These are phyloP conservation scores for Xanthoconium stramineum DNA, from an alignment of 768 basidiomycete species.

Conservation along the genomic window DNA sequence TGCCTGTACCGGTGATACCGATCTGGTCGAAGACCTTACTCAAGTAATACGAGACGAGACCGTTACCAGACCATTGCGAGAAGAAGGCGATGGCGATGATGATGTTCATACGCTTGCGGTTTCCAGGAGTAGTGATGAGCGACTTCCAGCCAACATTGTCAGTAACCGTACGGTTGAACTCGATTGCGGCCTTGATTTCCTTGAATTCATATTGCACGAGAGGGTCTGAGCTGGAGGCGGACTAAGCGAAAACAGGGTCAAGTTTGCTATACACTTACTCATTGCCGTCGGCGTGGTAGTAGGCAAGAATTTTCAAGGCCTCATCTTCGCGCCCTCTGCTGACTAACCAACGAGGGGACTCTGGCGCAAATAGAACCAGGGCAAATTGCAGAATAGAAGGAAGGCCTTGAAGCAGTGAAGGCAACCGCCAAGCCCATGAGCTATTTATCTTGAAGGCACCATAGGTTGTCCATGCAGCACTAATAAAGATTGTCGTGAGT, in stretches of 20 bases:
- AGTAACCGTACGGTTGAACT: slow-evolving; percentile 59
- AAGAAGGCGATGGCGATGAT: slow-evolving; percentile 79
- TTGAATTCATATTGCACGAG: slow-evolving; percentile 72
- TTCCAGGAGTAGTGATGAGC: slow-evolving; percentile 63
- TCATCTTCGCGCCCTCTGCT: slow-evolving; percentile 68
- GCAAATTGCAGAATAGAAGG: slow-evolving; percentile 66
- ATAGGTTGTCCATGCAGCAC: slow-evolving; percentile 83
- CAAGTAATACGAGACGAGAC: slow-evolving; percentile 82
- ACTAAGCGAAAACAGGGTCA: not conserved
- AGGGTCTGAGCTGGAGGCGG: slow-evolving; percentile 46
- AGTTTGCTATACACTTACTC: slow-evolving; percentile 33
- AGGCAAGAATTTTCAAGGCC: slow-evolving; percentile 68
- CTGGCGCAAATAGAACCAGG: slow-evolving; percentile 69
- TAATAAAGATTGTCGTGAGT: slow-evolving; percentile 15
- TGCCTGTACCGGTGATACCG: slow-evolving; percentile 58
- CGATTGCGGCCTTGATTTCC: slow-evolving; percentile 77
- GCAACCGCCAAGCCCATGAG: slow-evolving; percentile 82
- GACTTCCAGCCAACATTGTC: slow-evolving; percentile 66
- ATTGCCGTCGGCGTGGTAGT: slow-evolving; percentile 82
- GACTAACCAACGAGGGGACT: slow-evolving; percentile 82
- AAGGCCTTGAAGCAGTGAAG: slow-evolving; percentile 67
- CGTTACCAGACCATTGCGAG: slow-evolving; percentile 85
- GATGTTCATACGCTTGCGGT: slow-evolving; percentile 72
- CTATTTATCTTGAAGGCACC: slow-evolving; percentile 68
- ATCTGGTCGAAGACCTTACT: slow-evolving; percentile 67